Base-by-base conservation (phyloP, 1,284 basidiomycete genomes). In the Tylopilus sp. region DNA sequence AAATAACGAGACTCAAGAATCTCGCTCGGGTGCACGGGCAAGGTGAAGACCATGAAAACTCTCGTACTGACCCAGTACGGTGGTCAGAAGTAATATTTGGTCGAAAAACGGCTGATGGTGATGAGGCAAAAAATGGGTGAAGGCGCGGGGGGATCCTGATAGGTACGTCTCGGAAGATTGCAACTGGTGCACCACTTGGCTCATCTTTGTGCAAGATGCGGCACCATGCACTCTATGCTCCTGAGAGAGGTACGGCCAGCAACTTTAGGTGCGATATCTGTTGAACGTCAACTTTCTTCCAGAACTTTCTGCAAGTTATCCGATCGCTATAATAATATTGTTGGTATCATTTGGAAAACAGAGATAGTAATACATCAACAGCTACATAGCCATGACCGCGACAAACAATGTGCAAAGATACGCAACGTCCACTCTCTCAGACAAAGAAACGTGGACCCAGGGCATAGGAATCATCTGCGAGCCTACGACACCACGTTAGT, bases 1-100 rank as follows among this genome's bases (percentile, higher is more conserved):
- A 90, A 69, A 75, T 90, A 55, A 82, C 79, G 49, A 76, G 84
- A 66, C 73, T 89, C 56, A 82, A 81, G 68, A 81, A 80, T 64
- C 81, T 91, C 36, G 84, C 82, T 16, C 77, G 77, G 36, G 71
- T 80, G 29, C 74, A 80, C 26, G 69, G 67, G 13, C 61, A 69
- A 52, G 65, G 65, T 29, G 72, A 72, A 18, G 62, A 22, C 15
- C 24, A 36, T 47, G 53, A 57, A 6, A 65, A 61, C 33, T 33
- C 72, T 36, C 12, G 24, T 49, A 54, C 58, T 0, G 64, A 67
- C 15, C 57, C 59, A 22, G 61, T 76, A 56, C 64, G 69, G 55
- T 77, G 78, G 78, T 72, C 66, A n/a, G 76, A 77, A 39, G 76
- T 79, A 13, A 53, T 79, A 36, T 78, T 66, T 76, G 78, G 78